Evolutionary conservation across 1,139 yeast genomes (phyloP).

Genomic region (Kurtzmaniella quercitrusa): DNA sequence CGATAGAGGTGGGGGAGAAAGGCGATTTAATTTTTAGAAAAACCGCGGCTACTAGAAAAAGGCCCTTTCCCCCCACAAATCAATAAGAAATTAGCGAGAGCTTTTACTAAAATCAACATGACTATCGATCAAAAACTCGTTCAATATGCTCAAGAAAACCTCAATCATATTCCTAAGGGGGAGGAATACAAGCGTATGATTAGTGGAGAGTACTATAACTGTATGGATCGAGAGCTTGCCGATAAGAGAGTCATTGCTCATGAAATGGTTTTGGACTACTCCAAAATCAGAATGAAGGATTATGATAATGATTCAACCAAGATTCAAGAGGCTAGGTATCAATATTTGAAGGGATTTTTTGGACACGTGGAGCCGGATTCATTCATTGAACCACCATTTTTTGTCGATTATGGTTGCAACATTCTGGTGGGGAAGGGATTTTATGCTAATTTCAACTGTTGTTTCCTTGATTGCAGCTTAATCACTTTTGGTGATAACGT

Average conservation of each 20-base stretch:
- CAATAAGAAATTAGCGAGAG: background rate
- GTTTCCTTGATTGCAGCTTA: conserved; percentile 57
- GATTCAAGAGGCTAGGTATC: conserved; percentile 30
- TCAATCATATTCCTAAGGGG: conserved; percentile 40
- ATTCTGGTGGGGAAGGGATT: conserved; percentile 45
- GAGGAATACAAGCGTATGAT: conserved; percentile 45
- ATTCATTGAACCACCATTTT: conserved; percentile 51
- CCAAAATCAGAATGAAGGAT: conserved; percentile 35
- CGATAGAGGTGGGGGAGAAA: too few species aligned
- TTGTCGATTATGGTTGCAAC: conserved; percentile 58
- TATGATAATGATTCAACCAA: conserved; percentile 23
- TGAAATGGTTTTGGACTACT: conserved; percentile 27
- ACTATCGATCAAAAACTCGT: conserved; percentile 25
- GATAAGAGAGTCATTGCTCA: conserved; percentile 5
- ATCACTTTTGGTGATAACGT: conserved; percentile 61
- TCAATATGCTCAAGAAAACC: conserved; percentile 36
- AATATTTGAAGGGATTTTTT: conserved; percentile 35
- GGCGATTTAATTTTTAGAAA: too few species aligned
- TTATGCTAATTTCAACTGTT: conserved; percentile 53
- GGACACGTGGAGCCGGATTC: conserved; percentile 39
- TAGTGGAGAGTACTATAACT: conserved; percentile 7
- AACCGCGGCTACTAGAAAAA: too few species aligned
- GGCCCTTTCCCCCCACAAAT: too few species aligned
- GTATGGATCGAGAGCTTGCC: conserved; percentile 6
- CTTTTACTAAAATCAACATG: background rate